These are phyloP conservation scores for Esteya vermicola DNA, from an alignment of 2,329 filamentous ascomycete genomes.

Conservation along the genomic window DNA sequence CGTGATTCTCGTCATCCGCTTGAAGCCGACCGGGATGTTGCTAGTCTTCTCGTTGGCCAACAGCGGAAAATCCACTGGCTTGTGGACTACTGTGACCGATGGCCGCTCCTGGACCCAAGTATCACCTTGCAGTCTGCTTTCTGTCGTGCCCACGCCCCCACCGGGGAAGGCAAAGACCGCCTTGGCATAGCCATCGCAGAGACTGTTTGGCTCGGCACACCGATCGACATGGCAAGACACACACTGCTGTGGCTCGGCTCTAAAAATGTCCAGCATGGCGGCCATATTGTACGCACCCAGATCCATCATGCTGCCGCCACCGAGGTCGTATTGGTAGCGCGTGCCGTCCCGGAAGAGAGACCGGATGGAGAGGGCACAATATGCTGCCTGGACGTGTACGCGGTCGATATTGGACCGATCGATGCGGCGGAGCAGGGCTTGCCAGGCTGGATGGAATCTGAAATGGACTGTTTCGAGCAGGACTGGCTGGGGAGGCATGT, in stretches of 20 bases:
- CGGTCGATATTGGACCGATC: constrained; percentile 22
- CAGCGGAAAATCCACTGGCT: neutral
- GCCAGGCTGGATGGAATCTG: constrained; percentile 34
- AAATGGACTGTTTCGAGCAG: constrained; percentile 39
- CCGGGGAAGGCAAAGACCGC: neutral
- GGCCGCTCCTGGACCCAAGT: neutral
- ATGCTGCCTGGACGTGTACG: no score
- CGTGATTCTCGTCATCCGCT: neutral
- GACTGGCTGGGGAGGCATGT: constrained; percentile 20
- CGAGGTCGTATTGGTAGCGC: constrained; percentile 9
- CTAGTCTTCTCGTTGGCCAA: neutral
- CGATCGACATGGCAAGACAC: neutral
- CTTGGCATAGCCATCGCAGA: neutral
- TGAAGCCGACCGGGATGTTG: neutral
- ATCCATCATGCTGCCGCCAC: constrained; percentile 18
- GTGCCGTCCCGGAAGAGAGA: constrained; percentile 24
- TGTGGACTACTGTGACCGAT: neutral
- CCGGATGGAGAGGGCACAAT: no score
- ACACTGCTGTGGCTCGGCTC: constrained; percentile 17
- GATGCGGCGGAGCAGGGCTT: constrained; percentile 24
- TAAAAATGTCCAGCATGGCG: constrained; percentile 23
- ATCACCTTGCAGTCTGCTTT: neutral
- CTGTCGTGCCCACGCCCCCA: neutral
- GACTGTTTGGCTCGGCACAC: neutral
- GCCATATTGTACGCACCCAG: constrained; percentile 22